These are phyloP conservation scores for Trichoderma simmonsii DNA, from an alignment of 2,329 filamentous ascomycete genomes.

Conservation along the genomic window DNA sequence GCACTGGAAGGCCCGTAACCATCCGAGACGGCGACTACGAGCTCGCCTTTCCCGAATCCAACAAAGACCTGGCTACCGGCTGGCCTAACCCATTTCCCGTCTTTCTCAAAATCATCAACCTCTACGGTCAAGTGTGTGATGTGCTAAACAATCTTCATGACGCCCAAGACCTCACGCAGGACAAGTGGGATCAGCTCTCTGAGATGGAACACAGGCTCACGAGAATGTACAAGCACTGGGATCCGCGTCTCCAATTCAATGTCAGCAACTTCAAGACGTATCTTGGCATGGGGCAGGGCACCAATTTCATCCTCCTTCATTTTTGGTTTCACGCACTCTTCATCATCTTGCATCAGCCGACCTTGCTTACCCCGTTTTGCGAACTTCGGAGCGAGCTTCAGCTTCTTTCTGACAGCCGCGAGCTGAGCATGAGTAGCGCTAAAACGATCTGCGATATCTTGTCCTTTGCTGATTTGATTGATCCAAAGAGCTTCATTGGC, in stretches of 20 bases:
- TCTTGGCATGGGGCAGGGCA: slow-evolving; percentile 74
- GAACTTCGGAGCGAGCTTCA: slow-evolving; percentile 59
- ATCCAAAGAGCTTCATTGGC: slow-evolving; percentile 79
- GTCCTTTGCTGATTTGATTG: slow-evolving; percentile 80
- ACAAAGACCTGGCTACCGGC: slow-evolving; percentile 53
- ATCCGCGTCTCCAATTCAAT: slow-evolving; percentile 75
- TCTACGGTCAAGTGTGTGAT: slow-evolving; percentile 82
- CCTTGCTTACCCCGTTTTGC: slow-evolving; percentile 73
- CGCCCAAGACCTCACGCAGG: slow-evolving; percentile 68
- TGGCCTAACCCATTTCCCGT: slow-evolving; percentile 79
- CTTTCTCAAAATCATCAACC: slow-evolving; percentile 77
- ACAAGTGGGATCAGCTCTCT: slow-evolving; percentile 67
- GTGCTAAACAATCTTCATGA: slow-evolving; percentile 77
- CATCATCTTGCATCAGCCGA: slow-evolving; percentile 80
- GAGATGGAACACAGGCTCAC: slow-evolving; percentile 82
- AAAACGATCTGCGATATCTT: slow-evolving; percentile 90
- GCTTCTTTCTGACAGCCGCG: slow-evolving; percentile 74
- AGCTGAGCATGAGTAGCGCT: slow-evolving; percentile 80
- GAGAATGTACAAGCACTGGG: slow-evolving; percentile 66
- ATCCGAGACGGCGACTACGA: slow-evolving; percentile 83
- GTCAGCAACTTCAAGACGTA: slow-evolving; percentile 84
- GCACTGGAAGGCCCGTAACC: slow-evolving; percentile 79
- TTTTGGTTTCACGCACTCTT: slow-evolving; percentile 89
- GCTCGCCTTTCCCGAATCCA: slow-evolving; percentile 60
- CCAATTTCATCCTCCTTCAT: slow-evolving; percentile 81